phyloP scores from a whole-genome alignment of 129 eudicot genomes.

The Centrapalus pauciflorus region DNA sequence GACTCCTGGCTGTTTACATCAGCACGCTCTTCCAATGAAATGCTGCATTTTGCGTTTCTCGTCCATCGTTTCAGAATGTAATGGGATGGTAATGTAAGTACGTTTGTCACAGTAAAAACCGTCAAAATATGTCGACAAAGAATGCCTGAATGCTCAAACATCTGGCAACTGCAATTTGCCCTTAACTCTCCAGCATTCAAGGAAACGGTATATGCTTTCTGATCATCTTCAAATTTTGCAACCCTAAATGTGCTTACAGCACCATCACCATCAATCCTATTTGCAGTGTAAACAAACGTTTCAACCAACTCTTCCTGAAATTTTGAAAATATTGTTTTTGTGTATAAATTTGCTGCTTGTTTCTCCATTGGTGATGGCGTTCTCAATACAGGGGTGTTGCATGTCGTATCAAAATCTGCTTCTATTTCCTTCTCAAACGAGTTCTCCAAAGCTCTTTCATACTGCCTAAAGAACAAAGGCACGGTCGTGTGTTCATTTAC shows the following conservation, averaged over 20 bases:
- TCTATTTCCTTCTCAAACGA: conserved; percentile 76
- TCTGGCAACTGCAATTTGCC: conserved; percentile 83
- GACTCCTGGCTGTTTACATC: conserved; percentile 45
- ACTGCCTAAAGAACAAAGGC: conserved; percentile 90
- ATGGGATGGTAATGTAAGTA: conserved; percentile 78
- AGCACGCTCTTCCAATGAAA: conserved; percentile 39
- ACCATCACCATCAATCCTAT: conserved; percentile 69
- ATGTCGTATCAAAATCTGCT: conserved; percentile 75
- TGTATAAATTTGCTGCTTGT: conserved; percentile 78
- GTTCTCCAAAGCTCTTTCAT: conserved; percentile 83
- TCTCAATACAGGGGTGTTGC: conserved; percentile 61
- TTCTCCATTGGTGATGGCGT: conserved; percentile 98
- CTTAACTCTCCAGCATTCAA: conserved; percentile 53
- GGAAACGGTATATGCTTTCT: conserved; percentile 59
- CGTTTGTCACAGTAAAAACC: conserved; percentile 85
- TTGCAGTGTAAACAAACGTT: conserved; percentile 89
- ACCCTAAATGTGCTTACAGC: conserved; percentile 71
- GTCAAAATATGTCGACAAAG: conserved; percentile 86
- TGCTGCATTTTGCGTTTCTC: conserved; percentile 55
- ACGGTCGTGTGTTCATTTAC: conserved; percentile 72
- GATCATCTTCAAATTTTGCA: conserved; percentile 85
- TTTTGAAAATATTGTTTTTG: conserved; percentile 60
- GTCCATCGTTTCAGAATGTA: conserved; percentile 89
- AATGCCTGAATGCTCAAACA: conserved; percentile 85
- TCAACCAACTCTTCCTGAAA: conserved; percentile 93